A percentile compares a stretch with the other conserved stretches of the same genome.
These are phyloP conservation scores for Radiomyces spectabilis DNA, from an alignment of 192 early-diverging fungal species.

Conservation along the genomic window DNA sequence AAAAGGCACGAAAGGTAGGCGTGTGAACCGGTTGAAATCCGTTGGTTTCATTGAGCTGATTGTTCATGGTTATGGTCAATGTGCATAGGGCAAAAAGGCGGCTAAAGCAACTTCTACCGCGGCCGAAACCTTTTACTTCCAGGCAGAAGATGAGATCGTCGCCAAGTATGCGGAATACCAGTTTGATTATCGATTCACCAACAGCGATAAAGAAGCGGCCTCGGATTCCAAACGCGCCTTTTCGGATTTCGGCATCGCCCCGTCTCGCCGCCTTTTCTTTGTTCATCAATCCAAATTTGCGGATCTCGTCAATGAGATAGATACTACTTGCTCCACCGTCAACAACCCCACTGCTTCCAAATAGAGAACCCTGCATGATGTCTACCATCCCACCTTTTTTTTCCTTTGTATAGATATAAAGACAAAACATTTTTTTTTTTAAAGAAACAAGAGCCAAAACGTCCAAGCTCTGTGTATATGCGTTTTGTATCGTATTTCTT, in stretches of 20 bases:
- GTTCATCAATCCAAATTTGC: slow-evolving; percentile 50
- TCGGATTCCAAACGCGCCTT: slow-evolving; percentile 78
- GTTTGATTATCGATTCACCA: slow-evolving; percentile 80
- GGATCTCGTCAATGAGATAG: slow-evolving; percentile 40
- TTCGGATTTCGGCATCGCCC: slow-evolving; percentile 77
- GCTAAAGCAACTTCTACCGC: neutral
- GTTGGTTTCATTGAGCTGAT: too few species aligned
- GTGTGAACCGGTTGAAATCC: too few species aligned
- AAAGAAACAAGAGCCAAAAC: too few species aligned
- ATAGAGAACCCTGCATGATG: too few species aligned
- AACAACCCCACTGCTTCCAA: too few species aligned
- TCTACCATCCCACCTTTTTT: too few species aligned
- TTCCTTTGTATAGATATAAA: too few species aligned
- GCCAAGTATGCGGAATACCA: slow-evolving; percentile 64
- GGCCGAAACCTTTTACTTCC: slow-evolving; percentile 67
- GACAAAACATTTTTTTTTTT: too few species aligned
- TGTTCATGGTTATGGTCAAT: neutral
- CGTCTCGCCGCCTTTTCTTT: slow-evolving; percentile 58
- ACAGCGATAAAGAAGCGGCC: slow-evolving; percentile 42
- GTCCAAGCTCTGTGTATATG: too few species aligned
- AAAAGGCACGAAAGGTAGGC: slow-evolving; percentile 37
- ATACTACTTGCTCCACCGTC: slow-evolving; percentile 22
- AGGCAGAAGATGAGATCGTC: slow-evolving; percentile 90
- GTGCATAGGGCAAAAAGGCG: neutral
- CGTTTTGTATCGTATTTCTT: too few species aligned